These are phyloP conservation scores for Euclidium syriacum DNA, from an alignment of 345 rosid species.

Conservation along the genomic window DNA sequence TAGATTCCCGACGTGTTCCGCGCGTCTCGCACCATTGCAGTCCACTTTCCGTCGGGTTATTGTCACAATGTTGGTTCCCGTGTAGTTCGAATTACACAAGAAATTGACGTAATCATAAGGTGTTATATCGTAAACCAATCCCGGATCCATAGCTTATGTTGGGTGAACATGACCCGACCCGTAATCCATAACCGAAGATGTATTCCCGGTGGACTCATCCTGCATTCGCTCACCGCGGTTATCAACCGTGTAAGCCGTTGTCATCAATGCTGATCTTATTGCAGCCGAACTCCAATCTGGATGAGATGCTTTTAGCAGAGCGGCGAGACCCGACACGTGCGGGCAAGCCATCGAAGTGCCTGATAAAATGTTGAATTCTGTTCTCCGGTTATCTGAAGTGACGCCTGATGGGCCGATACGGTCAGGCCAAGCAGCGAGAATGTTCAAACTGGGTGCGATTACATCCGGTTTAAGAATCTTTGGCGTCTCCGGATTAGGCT, in stretches of 20 bases:
- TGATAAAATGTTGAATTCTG: slow-evolving; percentile 78
- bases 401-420: slow-evolving; percentile 68
- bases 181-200: slow-evolving; percentile 59
- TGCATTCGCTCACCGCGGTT: slow-evolving; percentile 57
- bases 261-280: slow-evolving; percentile 84
- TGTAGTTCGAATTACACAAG: slow-evolving; percentile 78
- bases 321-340: slow-evolving; percentile 85
- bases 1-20: slow-evolving; percentile 68
- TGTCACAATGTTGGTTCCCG: slow-evolving; percentile 49
- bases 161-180: slow-evolving; percentile 92
- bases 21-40: slow-evolving; percentile 60
- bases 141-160: slow-evolving; percentile 86
- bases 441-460: slow-evolving; percentile 88
- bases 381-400: slow-evolving; percentile 54
- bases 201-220: slow-evolving; percentile 77
- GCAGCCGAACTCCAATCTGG: slow-evolving; percentile 89
- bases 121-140: slow-evolving; percentile 61
- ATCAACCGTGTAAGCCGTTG: slow-evolving; percentile 64
- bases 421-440: slow-evolving; percentile 95
- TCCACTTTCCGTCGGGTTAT: slow-evolving; percentile 58
- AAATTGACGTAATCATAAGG: slow-evolving; percentile 65
- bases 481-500: slow-evolving; percentile 75
- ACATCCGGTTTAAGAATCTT: slow-evolving; percentile 84
- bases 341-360: slow-evolving; percentile 99
- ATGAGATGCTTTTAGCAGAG: slow-evolving; percentile 85